These are phyloP conservation scores for Cordyceps sp. DNA, from an alignment of 2,329 filamentous ascomycete genomes.

Conservation along the genomic window DNA sequence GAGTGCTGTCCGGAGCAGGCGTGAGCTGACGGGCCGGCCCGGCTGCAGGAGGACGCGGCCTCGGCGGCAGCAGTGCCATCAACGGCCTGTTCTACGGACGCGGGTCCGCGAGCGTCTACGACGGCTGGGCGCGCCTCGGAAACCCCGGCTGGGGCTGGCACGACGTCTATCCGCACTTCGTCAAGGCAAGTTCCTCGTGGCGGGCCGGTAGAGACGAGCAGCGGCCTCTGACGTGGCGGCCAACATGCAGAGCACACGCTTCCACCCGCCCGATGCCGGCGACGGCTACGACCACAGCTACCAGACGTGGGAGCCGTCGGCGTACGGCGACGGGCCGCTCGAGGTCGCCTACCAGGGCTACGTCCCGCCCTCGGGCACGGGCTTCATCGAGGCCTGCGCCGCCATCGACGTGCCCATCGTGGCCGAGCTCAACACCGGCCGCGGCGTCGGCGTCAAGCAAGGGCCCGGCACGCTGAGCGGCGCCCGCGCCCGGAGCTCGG, in stretches of 20 bases:
- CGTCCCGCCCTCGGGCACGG: background rate
- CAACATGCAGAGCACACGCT: too few relatives aligned
- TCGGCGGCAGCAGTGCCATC: background rate
- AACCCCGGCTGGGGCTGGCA: background rate
- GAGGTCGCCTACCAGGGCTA: background rate
- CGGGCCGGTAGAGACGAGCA: too few relatives aligned
- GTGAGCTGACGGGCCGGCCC: too few relatives aligned
- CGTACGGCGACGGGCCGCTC: background rate
- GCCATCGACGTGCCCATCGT: background rate
- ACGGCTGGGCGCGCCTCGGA: background rate
- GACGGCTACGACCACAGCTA: background rate
- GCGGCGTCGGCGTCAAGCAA: background rate
- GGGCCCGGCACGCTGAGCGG: background rate
- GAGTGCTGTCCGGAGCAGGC: too few relatives aligned
- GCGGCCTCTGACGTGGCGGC: too few relatives aligned
- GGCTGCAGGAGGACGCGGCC: background rate
- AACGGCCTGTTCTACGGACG: background rate
- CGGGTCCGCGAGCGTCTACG: background rate
- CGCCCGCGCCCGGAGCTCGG: background rate
- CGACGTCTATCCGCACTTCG: background rate
- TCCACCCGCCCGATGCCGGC: background rate
- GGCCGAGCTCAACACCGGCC: background rate
- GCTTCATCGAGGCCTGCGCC: background rate
- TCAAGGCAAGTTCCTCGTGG: too few relatives aligned
- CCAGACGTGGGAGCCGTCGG: background rate